Evolutionary conservation across 108 stramenopile species (phyloP), one percentile per base, ranked within the genome.

Genomic region (Nitzschia sp.): DNA sequence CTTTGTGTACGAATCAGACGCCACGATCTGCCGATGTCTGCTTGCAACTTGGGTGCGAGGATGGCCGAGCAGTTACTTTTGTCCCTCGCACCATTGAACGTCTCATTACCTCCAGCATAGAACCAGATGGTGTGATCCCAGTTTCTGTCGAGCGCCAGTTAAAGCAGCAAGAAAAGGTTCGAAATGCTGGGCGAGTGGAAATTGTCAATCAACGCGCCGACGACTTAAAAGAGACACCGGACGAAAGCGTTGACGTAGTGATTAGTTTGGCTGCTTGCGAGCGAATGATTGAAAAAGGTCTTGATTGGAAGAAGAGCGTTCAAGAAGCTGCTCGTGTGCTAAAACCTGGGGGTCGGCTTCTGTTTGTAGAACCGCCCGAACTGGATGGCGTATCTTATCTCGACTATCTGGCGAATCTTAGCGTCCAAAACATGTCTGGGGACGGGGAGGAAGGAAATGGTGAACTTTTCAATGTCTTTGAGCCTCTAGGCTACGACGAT

Each of bases 1-100:
- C 94, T 6, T 67, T 95, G 6, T 85, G 82, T 34, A 88, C 94
- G 21, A 95, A 95, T 54, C 94, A 95, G 70, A 95, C 87, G 13
- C 94, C 94, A 31, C 72, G 86, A 2, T 49, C 70, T 0, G 89
- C 91, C 38, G 83, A 95, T 46, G 67, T 70, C 34, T 75, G 77
- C 25, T 63, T 95, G 23, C 85, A 91, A 66, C 61, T 95, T 47
- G 94, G 94, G 0, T 70, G 61, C 24, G 77, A 87, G 64, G 94
- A 95, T 72, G 93, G 93, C 0, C 75, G 93, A 9, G 67, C 83
- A 32, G 82, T 94, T 9, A 88, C 85, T 5, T 94, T 94, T 68
- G 69, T 94, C n/a, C 93, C 92, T 0, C 75, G 89, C 27, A 94
- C 92, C 26, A 78, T 94, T 32, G 74, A 85, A 38, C 71, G 85